Evolutionary conservation across 1,284 basidiomycete genomes (phyloP), one percentile per base, ranked within the genome.

Genomic region (Hemileia vastatrix): DNA sequence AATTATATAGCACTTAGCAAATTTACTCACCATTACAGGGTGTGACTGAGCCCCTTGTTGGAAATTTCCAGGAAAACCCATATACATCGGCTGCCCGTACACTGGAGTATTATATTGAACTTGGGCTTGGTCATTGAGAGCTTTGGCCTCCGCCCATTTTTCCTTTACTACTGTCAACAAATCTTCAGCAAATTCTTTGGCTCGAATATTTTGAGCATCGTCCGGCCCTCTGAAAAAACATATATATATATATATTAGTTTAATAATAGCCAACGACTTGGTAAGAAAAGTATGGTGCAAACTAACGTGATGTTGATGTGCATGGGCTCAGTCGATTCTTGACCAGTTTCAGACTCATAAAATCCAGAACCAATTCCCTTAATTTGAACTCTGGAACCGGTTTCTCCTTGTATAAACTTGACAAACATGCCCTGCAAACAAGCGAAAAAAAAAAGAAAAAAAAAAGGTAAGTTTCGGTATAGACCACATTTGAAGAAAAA

Each of bases 361-460:
- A 95, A 98, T 0, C 94, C 95, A 18, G 90, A 94, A 0, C 95
- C 95, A 15, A 86, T 69, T 9, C 94, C 94, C 77, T 97, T 97
- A 75, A 98, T 96, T 77, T 98, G 94, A n/a, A 97, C 94, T 66
- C 94, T 83, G 13, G 92, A 94, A 40, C 87, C 86, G 0, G 94
- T 98, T 78, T 98, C 94, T 71, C 86, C 84, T 78, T 98, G 94
- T 67, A 98, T 98, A 75, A 92, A 93, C 79, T 98, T 98, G 68
- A 98, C 94, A 75, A 97, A 98, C 74, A 92, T 86, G 69, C 91
- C 92, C 88, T 90, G 67, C 48, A 19, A 54, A 21, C 24, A 13
- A 18, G n/a, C 21, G 15, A 23, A 52, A 33, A 48, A 13, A 48
- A 40, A 24, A 18, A 55, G 13, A 18, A 32, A 36, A 50, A 24